Evolutionary conservation across 2,329 filamentous ascomycete species (phyloP), one percentile per base, ranked within the genome.

Genomic region (Fusarium sp.): DNA sequence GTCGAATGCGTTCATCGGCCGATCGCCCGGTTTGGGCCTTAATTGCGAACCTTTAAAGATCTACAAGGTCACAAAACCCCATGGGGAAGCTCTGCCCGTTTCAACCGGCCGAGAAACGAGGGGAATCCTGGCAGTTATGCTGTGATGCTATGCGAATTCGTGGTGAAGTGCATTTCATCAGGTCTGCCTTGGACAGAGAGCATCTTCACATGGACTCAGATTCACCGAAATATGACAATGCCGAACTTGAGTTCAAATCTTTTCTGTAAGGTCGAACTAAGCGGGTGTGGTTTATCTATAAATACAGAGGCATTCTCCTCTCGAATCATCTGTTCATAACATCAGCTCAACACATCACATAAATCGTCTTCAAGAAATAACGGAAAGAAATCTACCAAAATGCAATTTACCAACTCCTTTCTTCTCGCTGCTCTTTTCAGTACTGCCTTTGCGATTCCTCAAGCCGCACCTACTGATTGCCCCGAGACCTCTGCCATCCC

Each of bases 401-500:
- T 70, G 67, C 63, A 67, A 15, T 63, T 70, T 18, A 47, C 63
- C 4, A 51, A 21, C 11, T 43, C 59, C 4, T 50, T 69, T 49
- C n/a, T 69, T 25, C 14, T 64, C 11, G 52, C 49, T 31, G 52
- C 54, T 20, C 50, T 70, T 17, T 46, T 66, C 18, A 36, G 63
- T 27, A 43, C 49, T 45, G 25, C 46, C 14, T 64, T 70, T 23
- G 55, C 58, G 47, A 23, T 69, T 10, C 66, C 66, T 11, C 67
- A 69, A 31, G 67, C 66, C 39, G 52, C 25, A 6, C 39, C 47
- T 15, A 66, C 66, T 21, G 66, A 57, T 11, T 70, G 67, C 23
- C 54, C 63, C 13, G 5, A 52, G 49, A 70, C 66, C n/a, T 70
- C 67, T 25, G 67, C 67, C 17, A 67, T 70, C 29, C 67, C 67